phyloP scores from a whole-genome alignment of 805 yeast genomes.

The Kodamaea laetipori region DNA sequence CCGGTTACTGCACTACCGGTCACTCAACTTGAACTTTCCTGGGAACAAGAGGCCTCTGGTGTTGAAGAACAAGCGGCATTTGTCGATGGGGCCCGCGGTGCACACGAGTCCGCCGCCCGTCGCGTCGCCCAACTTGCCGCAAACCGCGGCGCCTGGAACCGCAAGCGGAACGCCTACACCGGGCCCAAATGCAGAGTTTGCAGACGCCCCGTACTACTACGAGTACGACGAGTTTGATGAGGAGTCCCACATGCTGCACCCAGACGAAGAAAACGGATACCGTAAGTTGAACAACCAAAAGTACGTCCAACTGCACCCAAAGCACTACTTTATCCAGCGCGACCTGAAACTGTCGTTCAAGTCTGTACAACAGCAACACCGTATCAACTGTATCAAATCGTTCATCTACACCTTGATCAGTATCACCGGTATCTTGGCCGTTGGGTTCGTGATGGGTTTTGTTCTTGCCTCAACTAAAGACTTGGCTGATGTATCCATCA shows the following conservation, averaged over 20 bases:
- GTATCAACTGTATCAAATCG: conserved; percentile 29
- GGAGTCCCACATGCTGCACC: conserved; percentile 7
- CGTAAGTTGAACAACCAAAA: conserved; percentile 12
- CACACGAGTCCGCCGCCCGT: conserved; percentile 7
- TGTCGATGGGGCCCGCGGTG: conserved; percentile 38
- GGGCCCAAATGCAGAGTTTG: not conserved
- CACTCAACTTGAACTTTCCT: conserved; percentile 38
- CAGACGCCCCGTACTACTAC: conserved; percentile 25
- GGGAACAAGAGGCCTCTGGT: conserved; percentile 22
- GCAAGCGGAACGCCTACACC: conserved; percentile 3
- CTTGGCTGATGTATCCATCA: conserved; percentile 62
- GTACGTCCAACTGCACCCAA: conserved; percentile 23
- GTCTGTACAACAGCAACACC: conserved; percentile 13
- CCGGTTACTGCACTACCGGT: conserved; percentile 43
- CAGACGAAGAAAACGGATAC: conserved; percentile 14
- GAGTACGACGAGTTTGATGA: conserved; percentile 46
- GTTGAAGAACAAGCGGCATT: conserved; percentile 35
- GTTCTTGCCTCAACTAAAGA: conserved; percentile 85
- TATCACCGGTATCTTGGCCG: conserved; percentile 53
- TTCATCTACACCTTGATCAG: conserved; percentile 47
- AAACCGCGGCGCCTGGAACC: not conserved
- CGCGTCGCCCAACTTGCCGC: conserved; percentile 10
- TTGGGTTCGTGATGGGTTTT: conserved; percentile 84
- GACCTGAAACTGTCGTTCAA: conserved; percentile 21
- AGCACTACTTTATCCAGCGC: conserved; percentile 32